Evolutionary conservation across 2,329 filamentous ascomycete species (phyloP).

Genomic region (Dactylella cylindrospora): DNA sequence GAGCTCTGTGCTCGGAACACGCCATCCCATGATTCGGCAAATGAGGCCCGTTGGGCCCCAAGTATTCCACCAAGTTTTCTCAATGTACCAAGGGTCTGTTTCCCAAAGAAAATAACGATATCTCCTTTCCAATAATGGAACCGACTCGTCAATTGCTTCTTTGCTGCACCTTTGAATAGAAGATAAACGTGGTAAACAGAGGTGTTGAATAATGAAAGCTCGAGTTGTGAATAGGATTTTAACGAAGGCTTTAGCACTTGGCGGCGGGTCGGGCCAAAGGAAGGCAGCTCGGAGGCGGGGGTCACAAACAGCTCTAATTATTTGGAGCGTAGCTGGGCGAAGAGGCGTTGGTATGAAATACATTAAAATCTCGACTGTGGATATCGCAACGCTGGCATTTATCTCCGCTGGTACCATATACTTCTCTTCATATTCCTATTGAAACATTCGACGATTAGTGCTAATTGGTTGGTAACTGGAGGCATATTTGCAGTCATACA

Average conservation of each 20-base stretch:
- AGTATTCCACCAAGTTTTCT: slow-evolving; percentile 62
- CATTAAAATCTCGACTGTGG: slow-evolving; percentile 64
- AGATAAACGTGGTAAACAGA: slow-evolving; percentile 62
- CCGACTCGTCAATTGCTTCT: slow-evolving; percentile 58
- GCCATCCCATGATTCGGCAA: slow-evolving; percentile 55
- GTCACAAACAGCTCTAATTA: slow-evolving; percentile 63
- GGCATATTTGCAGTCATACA: background rate
- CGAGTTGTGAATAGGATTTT: slow-evolving; percentile 58
- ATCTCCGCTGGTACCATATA: slow-evolving; percentile 60
- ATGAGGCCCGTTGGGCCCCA: slow-evolving; percentile 63
- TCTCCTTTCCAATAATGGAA: slow-evolving; percentile 51
- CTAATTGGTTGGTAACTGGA: background rate
- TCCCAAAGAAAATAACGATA: slow-evolving; percentile 60
- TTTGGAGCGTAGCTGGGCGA: slow-evolving; percentile 56
- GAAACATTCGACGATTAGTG: background rate
- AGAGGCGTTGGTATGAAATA: slow-evolving; percentile 57
- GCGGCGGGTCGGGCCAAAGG: slow-evolving; percentile 20
- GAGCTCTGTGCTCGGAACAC: slow-evolving; percentile 57
- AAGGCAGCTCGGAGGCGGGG: slow-evolving; percentile 14
- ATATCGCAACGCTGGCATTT: slow-evolving; percentile 60
- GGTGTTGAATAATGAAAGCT: slow-evolving; percentile 60
- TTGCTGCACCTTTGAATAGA: slow-evolving; percentile 54
- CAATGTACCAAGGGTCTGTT: slow-evolving; percentile 66
- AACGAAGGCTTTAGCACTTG: slow-evolving; percentile 52
- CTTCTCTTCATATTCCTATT: slow-evolving; percentile 60